phyloP scores from a whole-genome alignment of 257 asterid species.

The Solanum bukasovii region DNA sequence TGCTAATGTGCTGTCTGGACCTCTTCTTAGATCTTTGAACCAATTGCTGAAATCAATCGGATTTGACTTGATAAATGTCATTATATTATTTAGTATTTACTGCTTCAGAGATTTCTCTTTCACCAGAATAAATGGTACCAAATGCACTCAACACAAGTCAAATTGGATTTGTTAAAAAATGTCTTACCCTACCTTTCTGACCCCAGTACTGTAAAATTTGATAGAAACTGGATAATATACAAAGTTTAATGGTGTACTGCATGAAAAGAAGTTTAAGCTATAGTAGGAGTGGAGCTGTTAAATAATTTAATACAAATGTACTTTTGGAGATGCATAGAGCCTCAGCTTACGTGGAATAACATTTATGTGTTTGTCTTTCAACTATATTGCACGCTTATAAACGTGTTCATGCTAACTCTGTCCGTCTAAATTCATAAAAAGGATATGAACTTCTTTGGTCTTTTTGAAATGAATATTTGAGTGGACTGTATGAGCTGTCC shows the following conservation, averaged over 20 bases:
- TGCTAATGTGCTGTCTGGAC: not conserved
- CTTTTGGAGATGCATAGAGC: not conserved
- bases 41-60: not conserved
- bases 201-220: not conserved
- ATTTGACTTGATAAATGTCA: not conserved
- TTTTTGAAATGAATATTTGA: not conserved
- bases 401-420: not conserved
- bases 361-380: not conserved
- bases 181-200: not conserved
- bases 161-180: not conserved
- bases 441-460: not conserved
- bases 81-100: not conserved
- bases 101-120: not conserved
- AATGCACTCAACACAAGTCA: not conserved
- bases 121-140: not conserved
- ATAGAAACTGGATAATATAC: not conserved
- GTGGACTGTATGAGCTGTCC: not conserved
- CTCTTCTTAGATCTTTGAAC: not conserved
- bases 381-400: not conserved
- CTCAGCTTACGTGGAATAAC: not conserved
- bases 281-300: not conserved
- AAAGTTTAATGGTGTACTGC: not conserved
- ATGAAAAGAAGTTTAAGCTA: not conserved
- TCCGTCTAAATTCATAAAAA: not conserved
- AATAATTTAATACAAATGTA: not conserved